Evolutionary conservation across 1,139 yeast genomes (phyloP), one percentile per base, ranked within the genome.

Genomic region (Kluyveromyces marxianus): DNA sequence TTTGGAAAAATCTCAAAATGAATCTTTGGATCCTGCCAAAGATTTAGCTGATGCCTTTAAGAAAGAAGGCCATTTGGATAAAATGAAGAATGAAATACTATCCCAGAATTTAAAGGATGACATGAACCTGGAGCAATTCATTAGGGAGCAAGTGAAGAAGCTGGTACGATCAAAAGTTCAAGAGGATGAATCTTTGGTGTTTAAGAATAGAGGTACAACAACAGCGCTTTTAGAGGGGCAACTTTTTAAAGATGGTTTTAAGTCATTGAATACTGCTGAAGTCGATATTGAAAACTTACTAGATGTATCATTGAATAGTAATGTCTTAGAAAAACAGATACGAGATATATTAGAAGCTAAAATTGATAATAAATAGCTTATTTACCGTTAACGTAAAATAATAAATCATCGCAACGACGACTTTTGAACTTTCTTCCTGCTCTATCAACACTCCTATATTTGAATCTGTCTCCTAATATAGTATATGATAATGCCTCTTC

Each of bases 341-440:
- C 48, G 39, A n/a, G 39, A 38, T 4, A 37, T 48, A 7, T 31
- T 41, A 7, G 45, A 40, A 14, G 26, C 41, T 7, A 32, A 30
- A 4, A 7, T 6, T 7, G 7, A 26, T 4, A 21, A 36, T 26
- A 10, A 21, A 25, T 36, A 30, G 24, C 5, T 14, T 14, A 14
- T 14, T 14, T 14, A 14, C 21, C 21, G 14, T 21, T 25, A 44
- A 62, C 39, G 44, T 62, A 63, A 45, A 55, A 60, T 14, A 58
- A 41, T 54, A 85, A 65, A 60, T 81, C 87, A 49, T 78, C 84
- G 39, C 83, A 83, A 33, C 76, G 74, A 54, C 83, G 92, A 49
- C 80, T 77, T 65, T 90, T 90, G 71, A 89, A 89, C 69, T 90
- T 89, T 56, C 85, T 79, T 26, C 85, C 87, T 0, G 96, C 79